Base-by-base conservation (phyloP, 2,329 filamentous ascomycete genomes). In the Pseudocercospora fijiensis region DNA sequence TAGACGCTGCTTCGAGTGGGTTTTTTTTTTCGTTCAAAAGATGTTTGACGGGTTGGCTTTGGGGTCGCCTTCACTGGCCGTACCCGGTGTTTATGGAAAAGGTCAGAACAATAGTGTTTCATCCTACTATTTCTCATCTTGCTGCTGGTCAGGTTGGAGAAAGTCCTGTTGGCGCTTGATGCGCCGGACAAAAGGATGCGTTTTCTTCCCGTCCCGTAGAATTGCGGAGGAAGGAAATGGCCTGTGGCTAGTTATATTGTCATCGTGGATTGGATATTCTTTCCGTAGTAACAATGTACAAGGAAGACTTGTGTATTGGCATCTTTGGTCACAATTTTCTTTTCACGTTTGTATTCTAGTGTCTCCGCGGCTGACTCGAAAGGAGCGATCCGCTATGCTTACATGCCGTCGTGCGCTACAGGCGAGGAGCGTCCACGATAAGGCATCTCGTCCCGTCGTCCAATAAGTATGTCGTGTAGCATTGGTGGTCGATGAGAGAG, bases 1-100 rank as follows among this genome's bases (percentile, higher is more conserved):
- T 73, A 74, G 72, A 73, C 72, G 47, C 66, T 69, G 72, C 69
- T 72, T 71, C 68, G 70, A 70, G 72, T 69, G 68, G 70, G n/a
- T n/a, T n/a, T n/a, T n/a, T 64, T 64, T 58, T 58, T 47, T 45
- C 56, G 26, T 53, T 37, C n/a, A 33, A 56, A 56, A 18, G 51
- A 13, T 56, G 53, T 56, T 53, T 5, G 20, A n/a, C 10, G 4
- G 5, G 2, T 28, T 52, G 20, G 20, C 13, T 27, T 13, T 22
- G 45, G 49, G 49, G 49, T 53, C 49, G 8, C 49, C 49, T 53
- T 53, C 13, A 28, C 49, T 53, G 49, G 49, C 5, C 11, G 49
- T 30, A 30, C 26, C 49, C 49, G 26, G 51, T 33, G 51, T 55
- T 55, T n/a, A 33, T 28, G 27, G 16, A 18, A 33, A 33, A 33